Evolutionary conservation across 768 basidiomycete genomes (phyloP), one percentile per base, ranked within the genome.

Genomic region (Tylopilus intermedius): DNA sequence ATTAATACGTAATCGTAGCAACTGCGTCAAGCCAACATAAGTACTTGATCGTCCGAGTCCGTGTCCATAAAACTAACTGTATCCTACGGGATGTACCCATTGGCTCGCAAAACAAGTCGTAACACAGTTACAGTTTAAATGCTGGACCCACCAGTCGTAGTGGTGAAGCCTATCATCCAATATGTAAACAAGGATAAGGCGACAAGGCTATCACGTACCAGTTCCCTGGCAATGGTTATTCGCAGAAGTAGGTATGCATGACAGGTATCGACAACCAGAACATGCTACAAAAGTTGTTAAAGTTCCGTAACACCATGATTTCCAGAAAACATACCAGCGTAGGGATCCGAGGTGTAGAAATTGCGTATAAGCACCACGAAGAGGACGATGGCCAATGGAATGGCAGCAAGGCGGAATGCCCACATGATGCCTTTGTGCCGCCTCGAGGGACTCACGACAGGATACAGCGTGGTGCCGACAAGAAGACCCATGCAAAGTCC

Each of bases 261-360:
- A 93, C 5, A 96, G 72, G 67, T 90, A 96, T 46, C 90, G 82
- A 67, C 94, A 96, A 58, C 93, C 88, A 48, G 83, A 76, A 66
- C 90, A 93, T 27, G 90, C 91, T 90, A 47, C 32, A 21, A 8
- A 22, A 8, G 50, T 50, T 38, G 49, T 57, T 45, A 41, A 41
- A 41, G 38, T 14, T 29, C 11, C 32, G 24, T n/a, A 5, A 15
- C 21, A 22, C 15, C 21, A n/a, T 33, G 24, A 26, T 53, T 50
- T 45, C 46, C 27, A 13, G 11, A 53, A 53, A 35, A 55, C 80
- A 54, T 73, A 82, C 91, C 90, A 11, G 84, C 84, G 64, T 88
- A 88, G 29, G 94, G 90, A 67, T 96, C 79, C 41, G 81, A 82
- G 1, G 82, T 92, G 66, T 94, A 96, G 67, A 98, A 98, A 69